Evolutionary conservation across 495 filamentous ascomycete genomes (phyloP), one percentile per base, ranked within the genome.

Genomic region (Penicillium ucsense): DNA sequence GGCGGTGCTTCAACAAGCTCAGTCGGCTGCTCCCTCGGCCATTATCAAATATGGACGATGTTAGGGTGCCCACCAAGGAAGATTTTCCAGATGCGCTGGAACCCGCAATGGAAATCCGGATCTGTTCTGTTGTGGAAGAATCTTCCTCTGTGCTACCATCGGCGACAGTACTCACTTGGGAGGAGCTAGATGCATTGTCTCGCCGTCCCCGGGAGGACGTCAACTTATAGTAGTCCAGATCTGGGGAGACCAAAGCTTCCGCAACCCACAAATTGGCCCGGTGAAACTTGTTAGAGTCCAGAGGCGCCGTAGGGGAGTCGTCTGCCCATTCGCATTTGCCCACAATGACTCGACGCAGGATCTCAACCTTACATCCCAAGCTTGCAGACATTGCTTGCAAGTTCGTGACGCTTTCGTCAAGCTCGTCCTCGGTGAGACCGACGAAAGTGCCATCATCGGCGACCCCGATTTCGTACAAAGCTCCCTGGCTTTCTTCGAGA

Each of bases 401-500:
- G 43, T 84, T 94, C 29, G 73, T 75, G 45, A 97, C 72, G 63
- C 88, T 94, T 63, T 95, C 91, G 43, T 94, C 81, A 65, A 98
- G 71, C 65, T 97, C 92, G 59, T 95, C 89, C 52, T 83, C 77
- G 1, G 86, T 84, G n/a, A 98, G 68, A 1, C 92, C 92, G 37
- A 94, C 83, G 50, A 97, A 84, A 0, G 83, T 87, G 9, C 92
- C 92, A 68, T 96, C 90, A 62, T 98, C 92, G 4, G 89, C 83
- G 20, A 98, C 89, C 0, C 92, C 92, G 59, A 98, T 94, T 66
- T 98, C 94, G 49, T 98, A 98, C 43, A 97, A 62, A 0, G 94
- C 94, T 11, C 92, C 92, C 48, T 85, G 83, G 35, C 88, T 95
- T 50, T 94, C 89, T 60, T 97, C 90, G 3, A 98, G 74, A 1